Base-by-base conservation (phyloP, 306 rosid species). In the Vigna mungo region DNA sequence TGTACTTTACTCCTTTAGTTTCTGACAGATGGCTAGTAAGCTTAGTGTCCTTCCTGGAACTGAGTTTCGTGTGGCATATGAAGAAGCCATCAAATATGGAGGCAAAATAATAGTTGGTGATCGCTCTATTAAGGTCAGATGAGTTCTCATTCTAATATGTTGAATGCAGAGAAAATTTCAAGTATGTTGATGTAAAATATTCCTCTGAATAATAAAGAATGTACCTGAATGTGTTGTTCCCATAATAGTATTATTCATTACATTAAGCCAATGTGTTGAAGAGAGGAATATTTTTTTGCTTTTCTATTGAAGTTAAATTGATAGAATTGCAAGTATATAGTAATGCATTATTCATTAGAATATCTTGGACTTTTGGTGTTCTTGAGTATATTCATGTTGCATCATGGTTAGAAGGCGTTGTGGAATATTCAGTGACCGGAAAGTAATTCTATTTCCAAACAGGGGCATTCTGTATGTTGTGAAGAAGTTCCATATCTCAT, bases 51-150 rank as follows among this genome's bases (percentile, higher is more conserved):
- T 84, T 79, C 98, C 97, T 54, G 98, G 97, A 74, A 72, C 91
- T 73, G 98, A 95, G 87, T 95, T 95, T 80, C 97, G 96, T 55
- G 92, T 90, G 71, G 98, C 92, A 34, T 90, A 92, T 85, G 97
- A 95, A 79, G 98, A 95, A 84, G 97, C 98, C 53, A 77, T 88
- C 85, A 95, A 95, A 79, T 95, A 95, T 59, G 93, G 98, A 51
- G 97, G 91, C 77, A 84, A 88, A 82, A 97, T 95, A 81, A 85
- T 92, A 77, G 97, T 95, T 68, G 98, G 98, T 37, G 98, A 95
- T 82, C 97, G 97, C 17, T 97, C 98, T 5, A 8, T 49, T 1
- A 1, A 25, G 2, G 27, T 25, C 2, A 25, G 1, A 25, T 25
- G 27, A 25, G 27, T 25, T 25, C 3, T 25, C 27, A 25, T 25